Base-by-base conservation (phyloP, 2,329 filamentous ascomycete species). In the Paecilomyces fulvus region DNA sequence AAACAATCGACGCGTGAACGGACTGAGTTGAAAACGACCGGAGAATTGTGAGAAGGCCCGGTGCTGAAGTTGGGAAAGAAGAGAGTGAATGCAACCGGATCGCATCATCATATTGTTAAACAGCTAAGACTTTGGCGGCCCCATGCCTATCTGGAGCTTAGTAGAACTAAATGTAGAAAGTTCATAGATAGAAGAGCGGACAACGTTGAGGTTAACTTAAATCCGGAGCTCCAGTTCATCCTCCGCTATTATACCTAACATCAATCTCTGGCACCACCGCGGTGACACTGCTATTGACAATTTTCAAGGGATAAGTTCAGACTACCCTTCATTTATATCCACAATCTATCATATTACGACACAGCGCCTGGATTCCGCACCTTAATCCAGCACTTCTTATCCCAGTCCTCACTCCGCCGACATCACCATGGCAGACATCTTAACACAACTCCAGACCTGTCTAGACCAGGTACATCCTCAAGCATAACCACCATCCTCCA, bases 371-470 rank as follows among this genome's bases (percentile, higher is more conserved):
- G 6, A 9, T 3, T 20, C 37, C 14, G 20, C 20, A 50, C 10
- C 31, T 48, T 30, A 53, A 37, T 48, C 12, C 48, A 55, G 52
- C 50, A 5, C 28, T 21, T 50, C 37, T 43, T 30, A 55, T 46
- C 37, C 21, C 21, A 48, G 31, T 55, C 55, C 21, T 59, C 48
- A 5, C 17, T n/a, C 37, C 14, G 8, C 48, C 23, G 30, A 17
- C 17, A 51, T 50, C 37, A 59, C 12, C 20, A 75, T 77, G 75
- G 74, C 74, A 20, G 77, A 79, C 63, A 75, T 77, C 30, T 66
- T 79, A 37, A 79, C 77, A 17, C 76, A 79, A 58, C 71, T 79
- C 37, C 77, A 79, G 68, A 77, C 76, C 55, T 78, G 76, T 62
- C 73, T 79, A 43, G 76, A 79, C 61, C 77, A 79, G 63, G 75